Evolutionary conservation across 1,284 basidiomycete species (phyloP), one percentile per base, ranked within the genome.

Genomic region (Apiotrichum brassicae): DNA sequence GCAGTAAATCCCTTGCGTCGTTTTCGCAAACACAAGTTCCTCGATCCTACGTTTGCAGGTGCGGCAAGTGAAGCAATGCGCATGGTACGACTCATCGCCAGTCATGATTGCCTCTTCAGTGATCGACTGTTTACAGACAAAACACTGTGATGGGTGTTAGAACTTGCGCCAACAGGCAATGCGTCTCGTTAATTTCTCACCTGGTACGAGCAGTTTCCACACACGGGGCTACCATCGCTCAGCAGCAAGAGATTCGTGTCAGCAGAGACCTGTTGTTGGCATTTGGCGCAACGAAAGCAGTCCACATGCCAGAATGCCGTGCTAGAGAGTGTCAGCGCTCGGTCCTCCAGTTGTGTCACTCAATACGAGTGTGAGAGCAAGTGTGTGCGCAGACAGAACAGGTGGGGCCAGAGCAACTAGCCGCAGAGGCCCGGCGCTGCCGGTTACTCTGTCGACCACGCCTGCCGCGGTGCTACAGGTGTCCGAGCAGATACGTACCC

Each of bases 51-150:
- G 85, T 68, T 84, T 83, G 77, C 94, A 98, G 33, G 92, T 86
- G 62, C 91, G 86, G 76, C 94, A 98, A 61, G 92, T 93, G 79
- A 98, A 98, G 76, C 94, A 98, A 61, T 93, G 87, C 3, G 94
- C 93, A 71, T 98, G 94, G 65, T 97, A 98, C 1, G 91, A 92
- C 71, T 97, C 94, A 73, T 98, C 92, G 49, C 94, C 92, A 48
- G 94, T 94, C 87, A 97, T 95, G 74, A 97, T 97, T 16, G 93
- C 93, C 70, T 97, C 92, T 75, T 97, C 91, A 47, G 92, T 84
- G 62, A 97, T 95, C 35, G 89, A 87, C 46, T 83, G 81, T 44
- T 84, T 83, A 76, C 92, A 97, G 50, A 94, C 85, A 67, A 86
- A 92, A 78, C 92, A 97, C 65, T 83, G 40, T 6, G 25, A 30